Percentiles rank a stretch among this genome's conserved stretches.
Evolutionary conservation across 768 basidiomycete genomes (phyloP).

Genomic region (Collybiopsis luxurians): DNA sequence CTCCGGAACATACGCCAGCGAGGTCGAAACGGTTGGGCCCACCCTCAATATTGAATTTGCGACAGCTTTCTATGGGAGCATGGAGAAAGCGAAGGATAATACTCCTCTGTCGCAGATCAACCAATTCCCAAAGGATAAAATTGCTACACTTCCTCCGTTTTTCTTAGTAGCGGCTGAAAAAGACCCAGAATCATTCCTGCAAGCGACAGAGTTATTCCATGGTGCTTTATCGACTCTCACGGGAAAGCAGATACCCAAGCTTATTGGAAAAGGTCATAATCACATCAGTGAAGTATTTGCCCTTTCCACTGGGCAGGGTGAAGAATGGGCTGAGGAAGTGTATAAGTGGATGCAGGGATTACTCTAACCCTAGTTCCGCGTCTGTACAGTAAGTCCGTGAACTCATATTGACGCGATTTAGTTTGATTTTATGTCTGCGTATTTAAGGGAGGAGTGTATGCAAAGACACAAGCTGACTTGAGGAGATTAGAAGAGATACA

Average conservation of each 20-base stretch:
- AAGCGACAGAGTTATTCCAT: slow-evolving; percentile 34
- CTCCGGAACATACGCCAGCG: slow-evolving; percentile 43
- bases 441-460: no score
- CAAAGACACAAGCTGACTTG: no score
- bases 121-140: slow-evolving; percentile 28
- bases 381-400: no score
- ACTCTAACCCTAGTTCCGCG: not conserved
- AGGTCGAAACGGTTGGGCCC: slow-evolving; percentile 19
- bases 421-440: no score
- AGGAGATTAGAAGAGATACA: no score
- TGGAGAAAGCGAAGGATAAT: slow-evolving; percentile 33
- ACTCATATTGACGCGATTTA: no score
- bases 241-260: slow-evolving; percentile 26
- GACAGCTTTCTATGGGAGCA: slow-evolving; percentile 35
- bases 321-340: slow-evolving; percentile 58
- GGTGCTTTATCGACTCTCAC: slow-evolving; percentile 34
- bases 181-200: slow-evolving; percentile 47
- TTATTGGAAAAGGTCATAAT: slow-evolving; percentile 54
- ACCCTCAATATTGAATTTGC: slow-evolving; percentile 26
- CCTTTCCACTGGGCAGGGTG: slow-evolving; percentile 53
- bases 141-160: slow-evolving; percentile 42
- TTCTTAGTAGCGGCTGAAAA: slow-evolving; percentile 49
- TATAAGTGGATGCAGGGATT: slow-evolving; percentile 28
- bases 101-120: slow-evolving; percentile 41
- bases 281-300: slow-evolving; percentile 57